A percentile compares a stretch with the other conserved stretches of the same genome.
Conservation (phyloP, 495 filamentous ascomycete genomes). For the Podospora appendiculata region DNA sequence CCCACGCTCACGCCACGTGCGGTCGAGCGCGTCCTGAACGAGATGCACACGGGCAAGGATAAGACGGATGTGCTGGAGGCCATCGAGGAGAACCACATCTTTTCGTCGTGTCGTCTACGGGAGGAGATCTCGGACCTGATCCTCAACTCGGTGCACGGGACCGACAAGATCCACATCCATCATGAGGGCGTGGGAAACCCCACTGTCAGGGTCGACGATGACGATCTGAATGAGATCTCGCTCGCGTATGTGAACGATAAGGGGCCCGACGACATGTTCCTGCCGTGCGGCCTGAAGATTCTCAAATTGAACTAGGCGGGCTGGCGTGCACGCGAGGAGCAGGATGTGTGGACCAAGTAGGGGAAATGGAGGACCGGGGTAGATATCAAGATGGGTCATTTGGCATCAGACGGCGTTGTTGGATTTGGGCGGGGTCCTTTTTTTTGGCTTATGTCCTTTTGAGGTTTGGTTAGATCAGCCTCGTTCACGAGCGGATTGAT, state of each 20-base stretch:
- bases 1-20: neutral
- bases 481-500: no score
- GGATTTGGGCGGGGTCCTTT: no score
- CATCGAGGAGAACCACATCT: slow-evolving; percentile 16
- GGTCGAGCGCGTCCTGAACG: slow-evolving; percentile 10
- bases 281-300: slow-evolving; percentile 22
- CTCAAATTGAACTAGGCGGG: slow-evolving; percentile 15
- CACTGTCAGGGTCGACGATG: slow-evolving; percentile 10
- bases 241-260: slow-evolving; percentile 22
- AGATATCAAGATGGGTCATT: neutral
- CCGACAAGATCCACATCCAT: neutral
- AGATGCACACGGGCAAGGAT: slow-evolving; percentile 2
- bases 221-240: slow-evolving; percentile 18
- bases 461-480: no score
- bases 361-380: neutral
- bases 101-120: slow-evolving; percentile 14
- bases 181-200: neutral
- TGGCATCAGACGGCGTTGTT: neutral
- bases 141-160: slow-evolving; percentile 11
- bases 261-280: slow-evolving; percentile 13
- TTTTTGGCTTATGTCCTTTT: no score
- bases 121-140: slow-evolving; percentile 16
- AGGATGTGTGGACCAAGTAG: neutral
- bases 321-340: no score
- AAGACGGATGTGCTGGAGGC: slow-evolving; percentile 11